A percentile compares a stretch with the other conserved stretches of the same genome.
Evolutionary conservation across 306 rosid genomes (phyloP).

Genomic region (Geum urbanum): DNA sequence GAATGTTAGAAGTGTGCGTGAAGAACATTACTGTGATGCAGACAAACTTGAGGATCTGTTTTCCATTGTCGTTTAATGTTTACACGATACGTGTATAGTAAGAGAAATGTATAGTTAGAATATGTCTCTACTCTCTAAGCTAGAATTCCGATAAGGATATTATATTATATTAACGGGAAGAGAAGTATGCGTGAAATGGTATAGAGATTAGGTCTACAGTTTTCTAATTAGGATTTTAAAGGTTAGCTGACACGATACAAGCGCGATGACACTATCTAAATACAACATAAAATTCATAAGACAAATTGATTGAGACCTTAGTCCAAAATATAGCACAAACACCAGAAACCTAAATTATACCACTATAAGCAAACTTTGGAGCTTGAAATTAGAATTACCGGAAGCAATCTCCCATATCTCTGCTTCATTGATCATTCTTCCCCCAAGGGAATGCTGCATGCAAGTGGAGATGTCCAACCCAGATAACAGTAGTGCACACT

Average conservation of each 20-base stretch:
- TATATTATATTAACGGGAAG: neutral
- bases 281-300: neutral
- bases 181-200: neutral
- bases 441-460: neutral
- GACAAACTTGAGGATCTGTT: neutral
- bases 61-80: neutral
- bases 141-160: neutral
- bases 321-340: neutral
- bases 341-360: neutral
- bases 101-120: neutral
- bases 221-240: neutral
- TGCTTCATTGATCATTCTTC: slow-evolving; percentile 2
- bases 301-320: neutral
- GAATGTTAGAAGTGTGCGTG: neutral
- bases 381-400: slow-evolving; percentile 10
- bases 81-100: neutral
- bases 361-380: neutral
- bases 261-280: neutral
- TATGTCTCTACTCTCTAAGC: neutral
- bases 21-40: neutral
- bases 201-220: neutral
- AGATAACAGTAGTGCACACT: neutral
- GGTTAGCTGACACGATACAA: neutral
- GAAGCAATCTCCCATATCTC: neutral
- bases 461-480: neutral